A percentile compares a stretch with the other conserved stretches of the same genome.
Evolutionary conservation across 1,284 basidiomycete species (phyloP).

Genomic region (Ganoderma boninense): DNA sequence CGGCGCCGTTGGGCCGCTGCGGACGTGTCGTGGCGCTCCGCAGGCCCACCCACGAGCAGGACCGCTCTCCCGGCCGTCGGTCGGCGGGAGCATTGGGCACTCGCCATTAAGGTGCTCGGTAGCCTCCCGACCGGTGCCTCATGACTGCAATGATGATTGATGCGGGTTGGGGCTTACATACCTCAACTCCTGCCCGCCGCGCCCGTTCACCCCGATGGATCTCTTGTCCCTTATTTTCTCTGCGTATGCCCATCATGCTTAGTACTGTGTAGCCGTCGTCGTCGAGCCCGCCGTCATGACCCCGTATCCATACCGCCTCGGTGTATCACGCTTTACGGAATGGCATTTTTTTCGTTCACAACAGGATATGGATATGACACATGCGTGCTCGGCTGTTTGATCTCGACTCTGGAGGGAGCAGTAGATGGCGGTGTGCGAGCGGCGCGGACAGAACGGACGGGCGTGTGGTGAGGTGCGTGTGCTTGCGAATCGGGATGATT

Average conservation of each 20-base stretch:
- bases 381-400: conserved; percentile 1
- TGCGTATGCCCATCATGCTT: conserved; percentile 12
- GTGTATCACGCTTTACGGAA: conserved; percentile 18
- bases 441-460: not conserved
- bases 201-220: conserved; percentile 24
- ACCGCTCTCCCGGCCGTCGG: conserved; percentile 3
- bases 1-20: conserved; percentile 27
- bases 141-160: conserved; percentile 27
- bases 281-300: conserved; percentile 11
- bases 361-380: conserved; percentile 6
- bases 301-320: conserved; percentile 12
- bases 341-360: not conserved
- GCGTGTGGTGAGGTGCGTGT: not conserved
- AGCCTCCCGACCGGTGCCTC: conserved; percentile 22
- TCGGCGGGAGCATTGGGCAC: not conserved
- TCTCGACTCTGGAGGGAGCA: not conserved
- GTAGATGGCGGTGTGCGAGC: not conserved
- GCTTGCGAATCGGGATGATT: conserved; percentile 12
- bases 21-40: conserved; percentile 28
- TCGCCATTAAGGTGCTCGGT: conserved; percentile 12
- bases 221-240: conserved; percentile 14
- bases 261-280: not conserved
- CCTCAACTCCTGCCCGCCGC: conserved; percentile 21
- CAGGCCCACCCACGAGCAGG: conserved; percentile 14
- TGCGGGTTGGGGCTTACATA: conserved; percentile 21